These are phyloP conservation scores for Eutrema japonicum DNA, from an alignment of 345 rosid genomes.

Conservation along the genomic window DNA sequence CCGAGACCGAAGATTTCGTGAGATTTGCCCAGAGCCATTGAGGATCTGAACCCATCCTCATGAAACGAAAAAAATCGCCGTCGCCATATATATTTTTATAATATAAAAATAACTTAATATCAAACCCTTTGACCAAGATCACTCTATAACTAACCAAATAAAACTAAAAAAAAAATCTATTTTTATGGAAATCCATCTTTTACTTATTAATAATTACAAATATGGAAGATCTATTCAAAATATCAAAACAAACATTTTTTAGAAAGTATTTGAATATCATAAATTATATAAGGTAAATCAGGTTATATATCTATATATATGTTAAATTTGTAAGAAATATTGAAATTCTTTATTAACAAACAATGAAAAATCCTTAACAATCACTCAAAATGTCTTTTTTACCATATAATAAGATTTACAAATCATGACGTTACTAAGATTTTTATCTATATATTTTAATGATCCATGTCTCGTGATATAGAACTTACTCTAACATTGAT, in stretches of 20 bases:
- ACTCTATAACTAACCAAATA: no score
- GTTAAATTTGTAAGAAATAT: background rate
- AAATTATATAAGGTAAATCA: background rate
- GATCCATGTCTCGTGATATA: background rate
- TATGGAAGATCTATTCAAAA: background rate
- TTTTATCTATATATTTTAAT: background rate
- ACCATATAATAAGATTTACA: constrained; percentile 3
- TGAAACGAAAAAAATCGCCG: no score
- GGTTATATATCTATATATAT: background rate
- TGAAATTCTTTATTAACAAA: background rate
- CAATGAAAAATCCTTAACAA: background rate
- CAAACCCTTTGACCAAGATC: no score
- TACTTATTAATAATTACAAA: background rate
- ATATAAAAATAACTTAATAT: no score
- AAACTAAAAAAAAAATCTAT: no score
- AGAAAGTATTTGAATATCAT: background rate
- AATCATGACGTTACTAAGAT: background rate
- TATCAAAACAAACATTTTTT: background rate
- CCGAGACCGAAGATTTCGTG: no score
- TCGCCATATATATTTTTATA: no score
- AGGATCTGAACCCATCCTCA: no score
- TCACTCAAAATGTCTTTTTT: background rate
- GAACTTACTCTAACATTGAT: background rate
- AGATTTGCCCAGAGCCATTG: no score
- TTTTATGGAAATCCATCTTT: background rate